Evolutionary conservation across 805 yeast species (phyloP), one percentile per base, ranked within the genome.

Genomic region (Metschnikowia baotianmanensis): DNA sequence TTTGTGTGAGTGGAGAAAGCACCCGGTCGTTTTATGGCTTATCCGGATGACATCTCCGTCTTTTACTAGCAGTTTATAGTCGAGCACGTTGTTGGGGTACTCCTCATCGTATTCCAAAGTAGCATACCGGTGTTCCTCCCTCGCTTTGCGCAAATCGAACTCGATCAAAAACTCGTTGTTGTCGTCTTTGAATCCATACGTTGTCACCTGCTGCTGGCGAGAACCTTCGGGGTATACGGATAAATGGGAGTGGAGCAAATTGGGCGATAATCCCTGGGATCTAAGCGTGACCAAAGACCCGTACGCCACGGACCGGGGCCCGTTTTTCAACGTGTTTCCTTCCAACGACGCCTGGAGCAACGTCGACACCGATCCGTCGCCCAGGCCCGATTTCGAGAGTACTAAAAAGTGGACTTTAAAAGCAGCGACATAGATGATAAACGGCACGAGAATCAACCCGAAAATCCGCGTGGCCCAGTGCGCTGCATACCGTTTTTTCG

Each of bases 191-290:
- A 81, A 88, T 15, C 90, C 86, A 61, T 93, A 93, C 6, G 93
- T 86, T 20, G 99, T 93, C 36, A 93, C 74, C 64, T 93, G 99
- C 62, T 90, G 97, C 65, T 93, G 98, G 47, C 77, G 75, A 2
- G 96, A 86, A 3, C 98, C 98, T 49, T 80, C 88, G 12, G 99
- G 99, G 59, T 82, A 93, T 10, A 74, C 62, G 59, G 86, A 95
- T 13, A 73, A 70, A 59, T 93, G 99, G 0, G 98, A 91, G 60
- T 93, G 99, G 47, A 93, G 67, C 48, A 87, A 72, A 38, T 84
- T 80, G 12, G 86, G 83, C 36, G 85, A 77, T 35, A 83, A 66
- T 3, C 88, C 89, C 51, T 82, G 86, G 19, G 82, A 79, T 56
- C 86, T 73, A 36, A 86, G 50, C 1, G 91, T 82, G 11, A 83